Evolutionary conservation across 225 moss, liverwort and hornwort species (phyloP).

Genomic region (Rhytidiadelphus loreus): DNA sequence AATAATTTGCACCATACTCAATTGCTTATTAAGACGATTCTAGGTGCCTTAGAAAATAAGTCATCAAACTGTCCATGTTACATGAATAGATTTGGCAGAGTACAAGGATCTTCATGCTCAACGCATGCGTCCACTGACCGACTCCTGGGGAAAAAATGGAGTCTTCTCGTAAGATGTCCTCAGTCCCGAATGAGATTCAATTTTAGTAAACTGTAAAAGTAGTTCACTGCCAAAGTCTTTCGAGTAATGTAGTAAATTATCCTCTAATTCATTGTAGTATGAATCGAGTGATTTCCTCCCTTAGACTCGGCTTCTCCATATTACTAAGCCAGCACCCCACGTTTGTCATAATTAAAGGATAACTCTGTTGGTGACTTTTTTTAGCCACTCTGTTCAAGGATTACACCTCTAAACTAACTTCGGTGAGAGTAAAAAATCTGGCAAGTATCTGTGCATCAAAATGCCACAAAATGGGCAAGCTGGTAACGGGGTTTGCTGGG

Average conservation of each 20-base stretch:
- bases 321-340: neutral
- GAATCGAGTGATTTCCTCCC: neutral
- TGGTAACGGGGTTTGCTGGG: slow-evolving; percentile 30
- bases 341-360: too few relatives aligned
- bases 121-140: neutral
- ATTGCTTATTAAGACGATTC: neutral
- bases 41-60: neutral
- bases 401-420: slow-evolving; percentile 43
- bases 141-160: neutral
- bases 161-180: neutral
- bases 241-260: neutral
- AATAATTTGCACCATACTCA: neutral
- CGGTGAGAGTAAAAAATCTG: slow-evolving; percentile 75
- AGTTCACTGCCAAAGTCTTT: neutral
- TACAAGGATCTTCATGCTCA: neutral
- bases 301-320: neutral
- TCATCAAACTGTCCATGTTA: neutral
- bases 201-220: neutral
- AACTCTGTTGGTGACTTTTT: neutral
- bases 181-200: neutral
- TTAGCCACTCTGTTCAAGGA: neutral
- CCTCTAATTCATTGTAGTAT: neutral
- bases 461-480: slow-evolving; percentile 89
- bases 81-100: neutral
- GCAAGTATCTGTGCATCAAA: slow-evolving; percentile 70